These are phyloP conservation scores for Lachnellula subtilissima DNA, from an alignment of 2,329 filamentous ascomycete species.

Conservation along the genomic window DNA sequence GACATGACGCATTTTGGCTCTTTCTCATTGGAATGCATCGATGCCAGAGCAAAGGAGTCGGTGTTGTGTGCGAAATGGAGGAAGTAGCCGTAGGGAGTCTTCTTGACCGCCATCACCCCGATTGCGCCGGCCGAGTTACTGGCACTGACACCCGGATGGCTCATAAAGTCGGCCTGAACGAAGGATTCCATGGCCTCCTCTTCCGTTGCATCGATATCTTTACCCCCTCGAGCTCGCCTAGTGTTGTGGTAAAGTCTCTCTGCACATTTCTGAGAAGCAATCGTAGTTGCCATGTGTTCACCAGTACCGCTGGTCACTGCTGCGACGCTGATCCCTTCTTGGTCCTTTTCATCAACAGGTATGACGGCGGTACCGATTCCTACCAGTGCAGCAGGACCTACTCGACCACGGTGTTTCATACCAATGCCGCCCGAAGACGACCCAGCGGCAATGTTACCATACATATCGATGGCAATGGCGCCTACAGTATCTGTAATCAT, in stretches of 20 bases:
- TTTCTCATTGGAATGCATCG: conserved; percentile 75
- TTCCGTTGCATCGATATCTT: conserved; percentile 63
- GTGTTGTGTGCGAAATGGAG: conserved; percentile 97
- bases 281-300: conserved; percentile 95
- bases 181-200: conserved; percentile 75
- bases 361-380: conserved; percentile 87
- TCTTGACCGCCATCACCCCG: conserved; percentile 86
- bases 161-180: conserved; percentile 87
- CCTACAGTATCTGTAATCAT: conserved; percentile 89
- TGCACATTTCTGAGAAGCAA: conserved; percentile 82
- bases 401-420: conserved; percentile 91
- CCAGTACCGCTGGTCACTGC: conserved; percentile 91
- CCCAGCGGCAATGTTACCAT: conserved; percentile 84
- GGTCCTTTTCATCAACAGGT: conserved; percentile 67
- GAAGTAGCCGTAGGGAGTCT: conserved; percentile 67
- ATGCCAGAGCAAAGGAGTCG: conserved; percentile 79
- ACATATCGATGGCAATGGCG: conserved; percentile 84
- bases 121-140: conserved; percentile 84
- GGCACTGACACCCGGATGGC: conserved; percentile 75
- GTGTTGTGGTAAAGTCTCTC: conserved; percentile 74
- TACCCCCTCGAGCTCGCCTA: conserved; percentile 54
- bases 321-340: conserved; percentile 66
- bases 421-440: conserved; percentile 97
- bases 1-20: conserved; percentile 85
- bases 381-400: conserved; percentile 88